Percentiles rank a stretch among this genome's conserved stretches.
Conservation (phyloP, 2,329 filamentous ascomycete genomes). For the Trichothecium sympodiale region DNA sequence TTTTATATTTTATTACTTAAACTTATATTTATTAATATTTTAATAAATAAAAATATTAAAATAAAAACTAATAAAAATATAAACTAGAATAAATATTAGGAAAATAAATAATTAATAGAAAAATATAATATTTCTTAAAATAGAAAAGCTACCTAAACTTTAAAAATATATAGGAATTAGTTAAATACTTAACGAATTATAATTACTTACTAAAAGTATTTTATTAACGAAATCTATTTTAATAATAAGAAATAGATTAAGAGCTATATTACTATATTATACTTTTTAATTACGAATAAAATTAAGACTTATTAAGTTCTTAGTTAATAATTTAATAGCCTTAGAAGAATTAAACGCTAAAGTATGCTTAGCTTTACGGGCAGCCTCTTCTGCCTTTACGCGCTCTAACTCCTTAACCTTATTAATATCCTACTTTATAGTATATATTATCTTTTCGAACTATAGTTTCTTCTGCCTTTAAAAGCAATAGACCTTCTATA, state of each 20-base stretch:
- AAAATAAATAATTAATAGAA: constrained; percentile 4
- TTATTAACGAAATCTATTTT: constrained; percentile 3
- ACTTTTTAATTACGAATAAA: background rate
- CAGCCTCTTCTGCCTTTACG: constrained; percentile 1
- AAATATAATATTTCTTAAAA: constrained; percentile 9
- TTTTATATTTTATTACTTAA: constrained; percentile 12
- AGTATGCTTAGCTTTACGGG: background rate
- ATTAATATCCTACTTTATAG: constrained; percentile 1
- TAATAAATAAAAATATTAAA: constrained; percentile 5
- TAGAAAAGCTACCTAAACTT: constrained; percentile 7
- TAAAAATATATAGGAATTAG: constrained; percentile 10
- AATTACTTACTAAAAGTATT: constrained; percentile 2
- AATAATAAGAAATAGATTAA: too few relatives aligned
- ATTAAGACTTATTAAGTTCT: background rate
- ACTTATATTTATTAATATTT: too few relatives aligned
- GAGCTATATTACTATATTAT: too few relatives aligned
- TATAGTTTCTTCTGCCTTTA: constrained; percentile 4
- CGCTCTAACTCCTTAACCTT: constrained; percentile 4
- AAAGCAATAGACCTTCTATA: background rate
- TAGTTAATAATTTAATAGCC: too few relatives aligned
- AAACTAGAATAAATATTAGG: constrained; percentile 8
- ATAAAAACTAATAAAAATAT: constrained; percentile 6
- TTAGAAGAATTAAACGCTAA: constrained; percentile 1
- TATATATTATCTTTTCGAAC: constrained; percentile 3
- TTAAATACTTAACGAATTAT: constrained; percentile 7